Evolutionary conservation across 495 filamentous ascomycete species (phyloP).

Genomic region (Amphirosellinia nigrospora): DNA sequence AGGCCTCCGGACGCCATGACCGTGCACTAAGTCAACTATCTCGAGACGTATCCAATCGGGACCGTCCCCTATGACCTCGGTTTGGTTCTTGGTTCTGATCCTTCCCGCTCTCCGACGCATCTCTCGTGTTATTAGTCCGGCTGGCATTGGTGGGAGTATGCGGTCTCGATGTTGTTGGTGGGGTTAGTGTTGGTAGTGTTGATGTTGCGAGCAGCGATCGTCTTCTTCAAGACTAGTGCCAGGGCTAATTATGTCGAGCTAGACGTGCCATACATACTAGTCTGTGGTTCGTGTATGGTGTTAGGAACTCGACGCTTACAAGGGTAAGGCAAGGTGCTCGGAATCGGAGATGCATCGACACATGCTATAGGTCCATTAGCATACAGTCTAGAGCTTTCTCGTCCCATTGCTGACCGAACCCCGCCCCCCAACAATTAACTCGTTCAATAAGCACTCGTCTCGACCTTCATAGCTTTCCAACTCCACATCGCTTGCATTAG

Average conservation of each 20-base stretch:
- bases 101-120: constrained; percentile 7
- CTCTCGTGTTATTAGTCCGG: neutral
- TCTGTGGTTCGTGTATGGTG: too few species aligned
- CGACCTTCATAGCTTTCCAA: neutral
- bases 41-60: neutral
- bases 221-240: neutral
- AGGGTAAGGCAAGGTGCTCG: neutral
- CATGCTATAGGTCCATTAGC: neutral
- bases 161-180: constrained; percentile 6
- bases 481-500: constrained; percentile 3
- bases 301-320: neutral
- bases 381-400: neutral
- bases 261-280: neutral
- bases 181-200: constrained; percentile 1
- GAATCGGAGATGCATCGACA: neutral
- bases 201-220: neutral
- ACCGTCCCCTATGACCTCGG: neutral
- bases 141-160: neutral
- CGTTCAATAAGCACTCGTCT: neutral
- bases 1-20: constrained; percentile 7
- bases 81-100: neutral
- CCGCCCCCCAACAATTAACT: constrained; percentile 12
- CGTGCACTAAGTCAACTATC: neutral
- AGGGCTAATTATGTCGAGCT: constrained; percentile 4
- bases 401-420: neutral